These are phyloP conservation scores for Polytrichum commune DNA, from an alignment of 225 moss, liverwort and hornwort genomes.

Conservation along the genomic window DNA sequence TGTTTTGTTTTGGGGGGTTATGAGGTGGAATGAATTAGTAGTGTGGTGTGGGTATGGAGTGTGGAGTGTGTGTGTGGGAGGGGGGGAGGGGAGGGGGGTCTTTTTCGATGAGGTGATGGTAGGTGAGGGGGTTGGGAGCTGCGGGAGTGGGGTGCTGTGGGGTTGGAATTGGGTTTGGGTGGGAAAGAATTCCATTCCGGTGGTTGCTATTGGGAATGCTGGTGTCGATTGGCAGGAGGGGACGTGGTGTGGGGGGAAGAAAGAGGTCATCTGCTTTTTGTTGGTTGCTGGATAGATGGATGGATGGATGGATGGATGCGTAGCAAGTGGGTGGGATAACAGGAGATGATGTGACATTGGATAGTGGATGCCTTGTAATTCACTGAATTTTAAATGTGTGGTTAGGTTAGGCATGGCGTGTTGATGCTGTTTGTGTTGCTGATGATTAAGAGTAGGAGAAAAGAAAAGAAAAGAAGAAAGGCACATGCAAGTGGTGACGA, in stretches of 20 bases:
- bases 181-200: slow-evolving; percentile 15
- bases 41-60: neutral
- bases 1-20: neutral
- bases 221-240: neutral
- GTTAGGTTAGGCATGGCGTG: slow-evolving; percentile 8
- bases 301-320: too few relatives aligned
- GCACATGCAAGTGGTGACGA: slow-evolving; percentile 8
- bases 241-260: neutral
- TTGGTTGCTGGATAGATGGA: neutral
- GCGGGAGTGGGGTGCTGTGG: slow-evolving; percentile 1
- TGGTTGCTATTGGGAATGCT: slow-evolving; percentile 20
- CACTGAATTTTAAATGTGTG: neutral
- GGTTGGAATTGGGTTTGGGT: slow-evolving; percentile 7
- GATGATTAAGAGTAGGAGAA: neutral
- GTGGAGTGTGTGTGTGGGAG: neutral
- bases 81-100: neutral
- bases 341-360: neutral
- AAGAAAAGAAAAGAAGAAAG: neutral
- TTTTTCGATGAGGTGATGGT: neutral
- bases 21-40: slow-evolving; percentile 18
- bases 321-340: neutral
- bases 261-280: neutral
- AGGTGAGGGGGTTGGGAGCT: slow-evolving; percentile 17
- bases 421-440: neutral
- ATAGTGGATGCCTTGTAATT: neutral